A percentile compares a stretch with the other conserved stretches of the same genome.
phyloP scores from a whole-genome alignment of 257 asterid species.

The Cordia subcordata region DNA sequence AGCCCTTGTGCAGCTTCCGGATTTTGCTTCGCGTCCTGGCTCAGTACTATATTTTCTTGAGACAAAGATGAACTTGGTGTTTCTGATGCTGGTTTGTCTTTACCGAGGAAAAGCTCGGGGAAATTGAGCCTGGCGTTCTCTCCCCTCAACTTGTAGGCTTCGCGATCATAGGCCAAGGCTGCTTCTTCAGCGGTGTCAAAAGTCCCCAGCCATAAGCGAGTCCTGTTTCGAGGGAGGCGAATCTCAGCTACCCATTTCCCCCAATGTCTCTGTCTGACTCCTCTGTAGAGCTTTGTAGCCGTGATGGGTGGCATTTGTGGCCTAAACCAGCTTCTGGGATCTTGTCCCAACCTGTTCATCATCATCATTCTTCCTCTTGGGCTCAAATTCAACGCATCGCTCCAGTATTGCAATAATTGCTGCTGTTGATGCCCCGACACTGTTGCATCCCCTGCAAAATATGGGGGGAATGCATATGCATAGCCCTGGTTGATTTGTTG shows the following conservation, averaged over 20 bases:
- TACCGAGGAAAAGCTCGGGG: slow-evolving; percentile 68
- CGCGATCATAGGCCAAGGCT: slow-evolving; percentile 88
- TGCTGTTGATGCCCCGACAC: slow-evolving; percentile 42
- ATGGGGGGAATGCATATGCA: slow-evolving; percentile 54
- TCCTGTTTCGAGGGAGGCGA: slow-evolving; percentile 82
- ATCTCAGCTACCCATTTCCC: slow-evolving; percentile 98
- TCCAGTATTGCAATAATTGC: slow-evolving; percentile 62
- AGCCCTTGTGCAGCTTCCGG: slow-evolving; percentile 13
- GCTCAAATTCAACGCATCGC: slow-evolving; percentile 64
- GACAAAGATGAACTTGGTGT: slow-evolving; percentile 19
- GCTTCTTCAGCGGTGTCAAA: slow-evolving; percentile 95
- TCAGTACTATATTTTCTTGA: slow-evolving; percentile 7
- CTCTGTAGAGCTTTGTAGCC: slow-evolving; percentile 71
- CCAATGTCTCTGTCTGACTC: slow-evolving; percentile 97
- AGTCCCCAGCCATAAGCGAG: slow-evolving; percentile 95
- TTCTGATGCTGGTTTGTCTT: slow-evolving; percentile 26
- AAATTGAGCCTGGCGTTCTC: slow-evolving; percentile 84
- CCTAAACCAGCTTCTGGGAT: slow-evolving; percentile 24
- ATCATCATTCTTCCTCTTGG: slow-evolving; percentile 78
- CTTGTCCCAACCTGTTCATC: slow-evolving; percentile 51
- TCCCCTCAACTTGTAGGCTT: slow-evolving; percentile 80
- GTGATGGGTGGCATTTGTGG: slow-evolving; percentile 41
- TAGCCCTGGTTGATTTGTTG: slow-evolving; percentile 18
- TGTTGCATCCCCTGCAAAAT: slow-evolving; percentile 29
- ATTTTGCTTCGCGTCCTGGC: not conserved